Conservation (phyloP, 495 filamentous ascomycete species). For the Eremomyces bilateralis region DNA sequence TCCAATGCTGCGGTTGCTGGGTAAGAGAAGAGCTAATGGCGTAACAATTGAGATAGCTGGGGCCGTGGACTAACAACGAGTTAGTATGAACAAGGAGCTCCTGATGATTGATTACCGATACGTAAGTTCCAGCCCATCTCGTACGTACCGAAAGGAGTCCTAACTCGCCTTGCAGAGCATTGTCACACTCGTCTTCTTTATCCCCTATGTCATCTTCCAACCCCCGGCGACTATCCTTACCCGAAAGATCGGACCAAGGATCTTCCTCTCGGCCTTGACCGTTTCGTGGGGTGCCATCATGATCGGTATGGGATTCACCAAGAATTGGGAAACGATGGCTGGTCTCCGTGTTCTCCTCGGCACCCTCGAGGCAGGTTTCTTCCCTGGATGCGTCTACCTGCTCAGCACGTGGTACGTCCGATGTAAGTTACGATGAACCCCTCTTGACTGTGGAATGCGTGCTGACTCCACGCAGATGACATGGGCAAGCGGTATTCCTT, state of each 20-base stretch:
- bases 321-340: slow-evolving; percentile 27
- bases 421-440: slow-evolving; percentile 15
- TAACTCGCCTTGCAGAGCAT: slow-evolving; percentile 22
- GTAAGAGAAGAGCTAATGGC: no score
- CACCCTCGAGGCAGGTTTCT: slow-evolving; percentile 41
- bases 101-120: slow-evolving; percentile 14
- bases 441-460: not conserved
- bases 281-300: slow-evolving; percentile 28
- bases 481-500: slow-evolving; percentile 39
- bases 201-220: slow-evolving; percentile 42
- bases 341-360: slow-evolving; percentile 36
- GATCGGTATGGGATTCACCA: slow-evolving; percentile 36
- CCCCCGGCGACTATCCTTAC: slow-evolving; percentile 34
- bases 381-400: slow-evolving; percentile 39
- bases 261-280: slow-evolving; percentile 31
- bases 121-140: slow-evolving; percentile 2
- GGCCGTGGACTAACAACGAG: slow-evolving; percentile 4
- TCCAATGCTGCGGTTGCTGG: slow-evolving; percentile 39
- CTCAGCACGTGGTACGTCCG: slow-evolving; percentile 42
- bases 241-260: slow-evolving; percentile 37
- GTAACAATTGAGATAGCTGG: no score
- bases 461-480: slow-evolving; percentile 20
- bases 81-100: slow-evolving; percentile 31
- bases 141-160: not conserved
- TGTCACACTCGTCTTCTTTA: slow-evolving; percentile 42